These are phyloP conservation scores for Monosporascus ibericus DNA, from an alignment of 2,329 filamentous ascomycete species.

Conservation along the genomic window DNA sequence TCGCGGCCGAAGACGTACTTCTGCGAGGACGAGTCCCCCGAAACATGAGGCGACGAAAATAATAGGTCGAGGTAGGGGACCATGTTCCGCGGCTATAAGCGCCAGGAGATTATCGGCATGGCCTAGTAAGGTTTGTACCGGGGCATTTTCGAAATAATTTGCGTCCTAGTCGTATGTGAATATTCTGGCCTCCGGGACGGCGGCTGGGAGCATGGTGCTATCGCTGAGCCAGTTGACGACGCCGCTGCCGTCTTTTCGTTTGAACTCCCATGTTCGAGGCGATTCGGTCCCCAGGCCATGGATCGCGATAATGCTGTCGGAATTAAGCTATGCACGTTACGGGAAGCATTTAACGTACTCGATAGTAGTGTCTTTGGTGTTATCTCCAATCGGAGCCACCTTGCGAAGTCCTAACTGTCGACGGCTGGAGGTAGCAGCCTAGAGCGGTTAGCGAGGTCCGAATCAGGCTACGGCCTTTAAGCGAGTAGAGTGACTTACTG, in stretches of 20 bases:
- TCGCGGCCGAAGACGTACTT: conserved; percentile 1
- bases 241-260: conserved; percentile 4
- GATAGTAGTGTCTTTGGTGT: too few species aligned
- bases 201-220: conserved; percentile 13
- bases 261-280: conserved; percentile 14
- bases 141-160: conserved; percentile 9
- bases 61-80: conserved; percentile 8
- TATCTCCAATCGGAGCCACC: too few species aligned
- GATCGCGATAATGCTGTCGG: conserved; percentile 16
- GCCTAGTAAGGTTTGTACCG: conserved; percentile 11
- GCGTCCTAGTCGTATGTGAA: conserved; percentile 18
- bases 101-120: conserved; percentile 13
- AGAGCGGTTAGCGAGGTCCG: too few species aligned
- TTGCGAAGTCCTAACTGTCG: too few species aligned
- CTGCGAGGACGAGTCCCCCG: conserved; percentile 12
- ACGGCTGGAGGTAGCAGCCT: too few species aligned
- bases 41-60: conserved; percentile 18
- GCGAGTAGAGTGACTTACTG: too few species aligned
- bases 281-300: conserved; percentile 19
- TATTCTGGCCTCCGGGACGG: conserved; percentile 10
- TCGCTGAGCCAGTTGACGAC: conserved; percentile 13
- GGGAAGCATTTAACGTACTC: too few species aligned
- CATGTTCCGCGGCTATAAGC: conserved; percentile 7
- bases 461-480: too few species aligned
- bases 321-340: too few species aligned